A percentile compares a stretch with the other conserved stretches of the same genome.
These are phyloP conservation scores for Neofusicoccum ribis DNA, from an alignment of 2,329 filamentous ascomycete species.

Conservation along the genomic window DNA sequence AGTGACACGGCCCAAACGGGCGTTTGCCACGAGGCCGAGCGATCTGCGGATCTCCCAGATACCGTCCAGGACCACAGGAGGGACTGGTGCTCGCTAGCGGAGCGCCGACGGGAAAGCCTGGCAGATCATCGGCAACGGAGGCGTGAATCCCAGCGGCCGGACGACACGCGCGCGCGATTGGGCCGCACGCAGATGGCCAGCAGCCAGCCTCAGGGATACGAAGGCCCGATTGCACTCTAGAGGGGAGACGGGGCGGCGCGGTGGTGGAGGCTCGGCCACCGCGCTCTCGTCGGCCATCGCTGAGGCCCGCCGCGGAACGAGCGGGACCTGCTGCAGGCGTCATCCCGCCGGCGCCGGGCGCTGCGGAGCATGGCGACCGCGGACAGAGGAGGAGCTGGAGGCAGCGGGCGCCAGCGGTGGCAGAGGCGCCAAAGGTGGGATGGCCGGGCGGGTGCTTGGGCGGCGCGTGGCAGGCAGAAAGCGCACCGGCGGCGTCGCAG, in stretches of 20 bases:
- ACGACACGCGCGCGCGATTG: neutral
- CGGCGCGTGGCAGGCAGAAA: too few species aligned
- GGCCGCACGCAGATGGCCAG: neutral
- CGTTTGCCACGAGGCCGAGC: slow-evolving; percentile 11
- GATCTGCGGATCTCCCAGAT: slow-evolving; percentile 9
- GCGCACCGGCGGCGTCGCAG: too few species aligned
- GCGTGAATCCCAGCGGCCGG: neutral
- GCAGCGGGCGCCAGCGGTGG: neutral
- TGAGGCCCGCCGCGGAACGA: neutral
- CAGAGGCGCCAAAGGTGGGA: neutral
- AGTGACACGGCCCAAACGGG: slow-evolving; percentile 1
- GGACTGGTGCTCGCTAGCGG: neutral
- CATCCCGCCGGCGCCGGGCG: too few species aligned
- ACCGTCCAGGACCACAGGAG: neutral
- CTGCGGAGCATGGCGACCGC: too few species aligned
- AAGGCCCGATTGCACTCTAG: too few species aligned
- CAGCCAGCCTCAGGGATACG: too few species aligned
- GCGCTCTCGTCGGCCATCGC: neutral
- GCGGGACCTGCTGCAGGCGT: neutral
- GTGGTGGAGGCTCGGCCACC: too few species aligned
- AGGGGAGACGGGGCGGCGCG: too few species aligned
- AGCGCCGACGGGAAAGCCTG: neutral
- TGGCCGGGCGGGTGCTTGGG: neutral
- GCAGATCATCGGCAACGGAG: neutral
- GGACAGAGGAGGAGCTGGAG: neutral